Percentiles rank a stretch among this genome's conserved stretches.
phyloP scores from a whole-genome alignment of 2,329 filamentous ascomycete species.

The Rhynchosporium secalis region DNA sequence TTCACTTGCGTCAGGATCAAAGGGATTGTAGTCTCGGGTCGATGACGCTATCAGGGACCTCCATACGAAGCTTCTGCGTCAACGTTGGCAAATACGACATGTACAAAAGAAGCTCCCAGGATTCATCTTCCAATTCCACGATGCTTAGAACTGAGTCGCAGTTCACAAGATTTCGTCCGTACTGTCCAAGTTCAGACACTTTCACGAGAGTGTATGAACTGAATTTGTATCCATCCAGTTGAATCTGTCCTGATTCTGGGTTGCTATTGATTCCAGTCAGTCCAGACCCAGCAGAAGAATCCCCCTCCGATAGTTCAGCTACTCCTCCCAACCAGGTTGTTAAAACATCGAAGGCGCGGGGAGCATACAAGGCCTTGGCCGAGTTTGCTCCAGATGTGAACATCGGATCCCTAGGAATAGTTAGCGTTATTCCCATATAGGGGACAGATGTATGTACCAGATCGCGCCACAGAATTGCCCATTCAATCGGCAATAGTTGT shows the following conservation, averaged over 20 bases:
- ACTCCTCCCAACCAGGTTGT: conserved; percentile 3
- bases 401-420: conserved; percentile 15
- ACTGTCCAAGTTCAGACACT: conserved; percentile 16
- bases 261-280: conserved; percentile 7
- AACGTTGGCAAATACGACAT: conserved; percentile 18
- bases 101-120: conserved; percentile 15
- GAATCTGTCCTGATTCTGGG: conserved; percentile 2
- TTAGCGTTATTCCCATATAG: conserved; percentile 16
- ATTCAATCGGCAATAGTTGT: conserved; percentile 11
- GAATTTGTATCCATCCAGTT: conserved; percentile 14
- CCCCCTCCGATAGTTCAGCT: background rate
- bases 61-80: conserved; percentile 9
- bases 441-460: conserved; percentile 17
- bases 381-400: conserved; percentile 16
- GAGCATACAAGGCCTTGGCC: conserved; percentile 14
- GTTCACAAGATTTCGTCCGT: conserved; percentile 10
- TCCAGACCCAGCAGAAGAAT: background rate
- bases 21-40: conserved; percentile 13
- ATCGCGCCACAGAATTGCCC: conserved; percentile 17
- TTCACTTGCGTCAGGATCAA: conserved; percentile 11
- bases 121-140: conserved; percentile 14
- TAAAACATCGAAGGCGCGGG: background rate
- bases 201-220: conserved; percentile 17
- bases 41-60: conserved; percentile 12
- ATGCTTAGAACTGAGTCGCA: conserved; percentile 17